Evolutionary conservation across 2,329 filamentous ascomycete species (phyloP).

Genomic region (Trichoderma oligosporum): DNA sequence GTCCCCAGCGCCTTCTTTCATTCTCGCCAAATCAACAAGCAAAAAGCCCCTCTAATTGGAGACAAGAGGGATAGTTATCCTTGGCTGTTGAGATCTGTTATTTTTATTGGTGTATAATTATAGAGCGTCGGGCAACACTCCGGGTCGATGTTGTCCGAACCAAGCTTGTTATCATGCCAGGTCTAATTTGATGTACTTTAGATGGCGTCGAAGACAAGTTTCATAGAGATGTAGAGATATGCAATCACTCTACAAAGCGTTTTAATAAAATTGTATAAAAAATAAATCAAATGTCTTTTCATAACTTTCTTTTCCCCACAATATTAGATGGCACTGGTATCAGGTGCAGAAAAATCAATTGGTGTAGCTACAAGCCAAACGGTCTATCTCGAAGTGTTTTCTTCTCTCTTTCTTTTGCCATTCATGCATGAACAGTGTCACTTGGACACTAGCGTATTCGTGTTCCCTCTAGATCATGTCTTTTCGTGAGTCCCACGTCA

Average conservation of each 20-base stretch:
- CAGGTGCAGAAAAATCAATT: constrained; percentile 12
- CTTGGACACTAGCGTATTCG: not conserved
- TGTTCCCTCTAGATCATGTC: constrained; percentile 2
- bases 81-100: constrained; percentile 27
- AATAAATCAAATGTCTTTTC: too few species aligned
- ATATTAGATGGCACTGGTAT: not conserved
- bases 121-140: constrained; percentile 38
- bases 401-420: not conserved
- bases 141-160: constrained; percentile 32
- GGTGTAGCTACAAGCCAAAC: constrained; percentile 11
- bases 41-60: constrained; percentile 28
- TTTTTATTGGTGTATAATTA: constrained; percentile 35
- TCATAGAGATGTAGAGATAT: constrained; percentile 42
- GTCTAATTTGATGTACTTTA: constrained; percentile 42
- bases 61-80: constrained; percentile 26
- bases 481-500: constrained; percentile 13
- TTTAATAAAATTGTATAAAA: too few species aligned
- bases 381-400: constrained; percentile 9
- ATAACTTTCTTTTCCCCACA: not conserved
- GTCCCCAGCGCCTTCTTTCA: constrained; percentile 27
- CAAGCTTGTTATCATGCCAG: constrained; percentile 34
- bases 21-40: constrained; percentile 24
- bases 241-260: constrained; percentile 31
- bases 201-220: constrained; percentile 35
- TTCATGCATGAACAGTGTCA: constrained; percentile 7